phyloP scores from a whole-genome alignment of 345 rosid species.

The Pistacia atlantica region DNA sequence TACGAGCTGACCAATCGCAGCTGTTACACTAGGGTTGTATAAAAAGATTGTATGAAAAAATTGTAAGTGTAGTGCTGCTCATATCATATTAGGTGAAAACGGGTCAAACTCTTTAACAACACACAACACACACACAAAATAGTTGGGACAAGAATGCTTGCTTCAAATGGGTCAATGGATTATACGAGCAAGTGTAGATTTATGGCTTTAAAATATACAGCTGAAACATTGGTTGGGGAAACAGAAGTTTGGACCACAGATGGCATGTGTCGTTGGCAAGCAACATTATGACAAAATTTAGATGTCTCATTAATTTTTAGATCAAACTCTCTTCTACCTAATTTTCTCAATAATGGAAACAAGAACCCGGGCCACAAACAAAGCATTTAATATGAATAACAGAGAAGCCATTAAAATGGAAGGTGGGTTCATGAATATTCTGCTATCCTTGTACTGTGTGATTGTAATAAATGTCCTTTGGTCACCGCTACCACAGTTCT shows the following conservation, averaged over 20 bases:
- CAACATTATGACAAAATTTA: background rate
- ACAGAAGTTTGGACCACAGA: background rate
- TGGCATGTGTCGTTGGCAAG: background rate
- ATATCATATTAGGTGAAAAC: no score
- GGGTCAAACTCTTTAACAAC: background rate
- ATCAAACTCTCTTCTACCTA: background rate
- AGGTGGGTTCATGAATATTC: constrained; percentile 27
- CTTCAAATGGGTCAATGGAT: background rate
- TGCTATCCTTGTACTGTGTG: background rate
- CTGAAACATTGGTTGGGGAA: background rate
- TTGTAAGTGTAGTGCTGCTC: no score
- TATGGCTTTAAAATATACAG: background rate
- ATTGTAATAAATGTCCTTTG: constrained; percentile 11
- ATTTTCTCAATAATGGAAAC: background rate
- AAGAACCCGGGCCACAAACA: background rate
- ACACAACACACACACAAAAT: background rate
- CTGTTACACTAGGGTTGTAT: no score
- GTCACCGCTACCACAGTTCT: constrained; percentile 14
- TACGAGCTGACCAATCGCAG: no score
- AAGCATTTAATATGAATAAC: background rate
- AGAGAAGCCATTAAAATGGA: constrained; percentile 2
- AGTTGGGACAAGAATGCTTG: background rate
- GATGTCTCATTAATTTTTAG: background rate
- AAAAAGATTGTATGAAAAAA: no score
- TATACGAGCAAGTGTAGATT: background rate